These are phyloP conservation scores for Fusarium sp. DNA, from an alignment of 2,329 filamentous ascomycete genomes.

Conservation along the genomic window DNA sequence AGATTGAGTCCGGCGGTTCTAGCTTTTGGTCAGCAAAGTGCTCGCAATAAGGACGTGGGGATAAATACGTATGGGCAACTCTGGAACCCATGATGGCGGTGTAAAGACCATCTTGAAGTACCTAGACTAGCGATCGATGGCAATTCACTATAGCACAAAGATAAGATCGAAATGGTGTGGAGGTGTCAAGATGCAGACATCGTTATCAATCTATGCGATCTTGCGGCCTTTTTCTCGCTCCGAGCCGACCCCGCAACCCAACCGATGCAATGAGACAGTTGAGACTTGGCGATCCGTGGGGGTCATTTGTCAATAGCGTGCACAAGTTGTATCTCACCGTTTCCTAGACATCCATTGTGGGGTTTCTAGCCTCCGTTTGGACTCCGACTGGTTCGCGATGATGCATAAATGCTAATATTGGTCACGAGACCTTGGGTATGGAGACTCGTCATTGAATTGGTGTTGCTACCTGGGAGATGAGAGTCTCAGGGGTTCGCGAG, in stretches of 20 bases:
- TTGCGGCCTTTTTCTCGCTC: not conserved
- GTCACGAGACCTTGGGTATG: not conserved
- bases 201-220: not conserved
- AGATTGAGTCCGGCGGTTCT: slow-evolving; percentile 36
- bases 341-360: not conserved
- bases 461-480: not conserved
- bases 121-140: rapidly evolving
- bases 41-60: not conserved
- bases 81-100: slow-evolving; percentile 20
- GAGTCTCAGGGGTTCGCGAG: not conserved
- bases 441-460: not conserved
- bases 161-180: not conserved
- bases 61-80: not conserved
- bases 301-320: not conserved
- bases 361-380: not conserved
- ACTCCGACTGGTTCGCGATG: not conserved
- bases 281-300: not conserved
- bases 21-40: not conserved
- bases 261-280: not conserved
- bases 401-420: not conserved
- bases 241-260: not conserved
- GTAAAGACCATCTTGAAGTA: slow-evolving; percentile 2
- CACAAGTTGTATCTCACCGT: not conserved
- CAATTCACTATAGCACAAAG: not conserved
- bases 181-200: not conserved